Evolutionary conservation across 495 filamentous ascomycete species (phyloP).

Genomic region (Hamigera avellanea): DNA sequence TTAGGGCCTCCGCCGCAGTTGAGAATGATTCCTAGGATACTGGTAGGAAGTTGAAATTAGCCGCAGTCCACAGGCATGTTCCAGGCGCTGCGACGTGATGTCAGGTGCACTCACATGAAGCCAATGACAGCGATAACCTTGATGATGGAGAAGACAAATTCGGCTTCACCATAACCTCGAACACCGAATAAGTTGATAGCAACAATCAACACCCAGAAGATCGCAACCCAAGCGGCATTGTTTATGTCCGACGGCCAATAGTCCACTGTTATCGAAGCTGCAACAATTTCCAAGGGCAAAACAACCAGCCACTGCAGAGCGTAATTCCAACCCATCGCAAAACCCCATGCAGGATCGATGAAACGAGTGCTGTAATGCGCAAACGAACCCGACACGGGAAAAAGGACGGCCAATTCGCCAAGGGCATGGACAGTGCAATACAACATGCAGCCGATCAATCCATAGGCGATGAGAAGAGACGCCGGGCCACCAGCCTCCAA

Average conservation of each 20-base stretch:
- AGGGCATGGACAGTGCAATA: constrained; percentile 87
- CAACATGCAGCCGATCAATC: constrained; percentile 76
- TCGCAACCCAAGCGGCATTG: constrained; percentile 71
- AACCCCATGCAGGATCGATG: constrained; percentile 90
- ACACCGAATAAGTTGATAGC: constrained; percentile 80
- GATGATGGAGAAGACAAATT: constrained; percentile 76
- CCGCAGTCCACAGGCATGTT: no score
- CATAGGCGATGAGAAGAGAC: constrained; percentile 70
- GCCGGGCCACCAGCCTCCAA: constrained; percentile 75
- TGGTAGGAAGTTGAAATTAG: constrained; percentile 15
- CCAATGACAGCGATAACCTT: constrained; percentile 82
- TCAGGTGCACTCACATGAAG: constrained; percentile 57
- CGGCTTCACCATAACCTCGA: constrained; percentile 80
- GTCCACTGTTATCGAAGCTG: constrained; percentile 76
- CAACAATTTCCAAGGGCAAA: constrained; percentile 81
- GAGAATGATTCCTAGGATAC: constrained; percentile 67
- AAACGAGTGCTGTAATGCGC: constrained; percentile 88
- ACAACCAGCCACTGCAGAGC: constrained; percentile 88
- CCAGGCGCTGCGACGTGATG: background rate
- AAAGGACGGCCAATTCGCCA: constrained; percentile 84
- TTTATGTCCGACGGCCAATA: constrained; percentile 65
- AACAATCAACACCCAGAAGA: constrained; percentile 67
- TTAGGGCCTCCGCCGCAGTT: constrained; percentile 67
- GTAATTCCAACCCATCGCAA: constrained; percentile 99
- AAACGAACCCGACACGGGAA: constrained; percentile 88